Evolutionary conservation across 208 protist genomes (phyloP), one percentile per base, ranked within the genome.

Genomic region (Angomonas ambiguus): DNA sequence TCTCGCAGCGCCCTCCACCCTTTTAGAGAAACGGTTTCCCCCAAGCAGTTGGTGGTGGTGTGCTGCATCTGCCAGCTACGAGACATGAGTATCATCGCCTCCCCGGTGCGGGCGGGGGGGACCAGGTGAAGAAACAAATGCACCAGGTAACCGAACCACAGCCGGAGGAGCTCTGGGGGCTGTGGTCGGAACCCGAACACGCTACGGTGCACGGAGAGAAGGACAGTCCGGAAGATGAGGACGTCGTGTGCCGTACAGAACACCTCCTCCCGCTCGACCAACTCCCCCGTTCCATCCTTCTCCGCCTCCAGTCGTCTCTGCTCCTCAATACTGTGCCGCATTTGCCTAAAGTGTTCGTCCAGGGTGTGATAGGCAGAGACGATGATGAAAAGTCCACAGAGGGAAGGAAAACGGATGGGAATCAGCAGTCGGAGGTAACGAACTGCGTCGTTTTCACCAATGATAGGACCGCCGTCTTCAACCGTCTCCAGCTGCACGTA

Each of bases 241-340:
- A 91, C 67, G 62, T 94, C 88, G 6, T 75, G 62, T 1, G 79
- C 59, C 18, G 82, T 80, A 69, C 88, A 94, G 71, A 81, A 94
- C n/a, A 74, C 79, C 6, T 42, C 71, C 25, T 48, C 38, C 30
- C 88, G 79, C 24, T 74, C 79, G 22, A 75, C 53, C 61, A 88
- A 80, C 25, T 74, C 72, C 45, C 82, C 73, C n/a, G 60, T 45
- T 28, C 25, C 66, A 49, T 74, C 65, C 20, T 74, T 68, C 30
- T 83, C 73, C 34, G 78, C 74, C 13, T 71, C 67, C 51, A 81
- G 69, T 24, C 65, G 74, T 27, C 53, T 69, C 61, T 89, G 82
- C 67, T 70, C 73, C 60, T 87, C 84, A 68, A 82, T 77, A 10
- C 75, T 78, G 3, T 57, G 59, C 16, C 82, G 79, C 32, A 94